Evolutionary conservation across 2,329 filamentous ascomycete genomes (phyloP), one percentile per base, ranked within the genome.

Genomic region (Dissoconium aciculare): DNA sequence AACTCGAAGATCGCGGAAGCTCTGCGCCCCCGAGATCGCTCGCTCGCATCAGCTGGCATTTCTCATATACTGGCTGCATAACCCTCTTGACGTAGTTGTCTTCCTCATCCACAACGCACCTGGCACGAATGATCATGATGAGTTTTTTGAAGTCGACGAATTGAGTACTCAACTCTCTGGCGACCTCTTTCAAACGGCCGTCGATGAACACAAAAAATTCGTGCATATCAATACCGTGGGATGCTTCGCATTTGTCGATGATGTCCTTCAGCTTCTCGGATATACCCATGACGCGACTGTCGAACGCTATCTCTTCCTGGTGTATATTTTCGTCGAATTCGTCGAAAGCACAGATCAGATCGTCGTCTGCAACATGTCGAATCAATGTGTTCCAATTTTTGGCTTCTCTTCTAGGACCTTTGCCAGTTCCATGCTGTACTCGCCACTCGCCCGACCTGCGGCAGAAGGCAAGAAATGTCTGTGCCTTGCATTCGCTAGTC

Each of bases 391-490:
- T 36, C 37, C 37, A 39, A 3, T 29, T 4, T 5, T 15, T 21
- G 11, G 19, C 15, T 5, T 5, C 5, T 14, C 26, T 14, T 12
- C 25, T 27, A 12, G 29, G 12, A 4, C 21, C 10, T 31, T 34
- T 37, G n/a, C n/a, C n/a, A n/a, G n/a, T n/a, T n/a, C n/a, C n/a
- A n/a, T n/a, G n/a, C n/a, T n/a, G n/a, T n/a, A n/a, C n/a, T n/a
- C n/a, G n/a, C 30, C 27, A 40, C 3, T 12, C 6, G 13, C 38
- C 38, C 5, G 26, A 27, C 17, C 28, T 23, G 15, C 27, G 28
- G 23, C 30, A 40, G 23, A 30, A 36, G 3, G 38, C 31, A 5
- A 15, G 16, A 11, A 30, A 38, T 5, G 36, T 34, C 5, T 8
- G 12, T 11, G 27, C 21, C 9, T 26, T 21, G 11, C 28, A 13